Percentiles rank a stretch among this genome's conserved stretches.
Evolutionary conservation across 495 filamentous ascomycete species (phyloP).

Genomic region (Penicillium lagena): DNA sequence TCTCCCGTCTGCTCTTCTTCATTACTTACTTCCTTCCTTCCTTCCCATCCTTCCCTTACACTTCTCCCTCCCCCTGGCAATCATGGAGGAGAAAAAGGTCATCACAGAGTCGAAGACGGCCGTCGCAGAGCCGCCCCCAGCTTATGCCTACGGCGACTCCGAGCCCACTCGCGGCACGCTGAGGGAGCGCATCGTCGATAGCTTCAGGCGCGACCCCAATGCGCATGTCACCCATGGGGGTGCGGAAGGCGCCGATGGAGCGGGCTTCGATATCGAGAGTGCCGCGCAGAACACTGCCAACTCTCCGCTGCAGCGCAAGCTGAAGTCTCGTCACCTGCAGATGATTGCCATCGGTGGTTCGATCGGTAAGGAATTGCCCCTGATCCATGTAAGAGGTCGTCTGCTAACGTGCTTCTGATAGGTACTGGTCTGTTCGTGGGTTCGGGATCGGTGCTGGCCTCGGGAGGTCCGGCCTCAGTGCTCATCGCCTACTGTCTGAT

Average conservation of each 20-base stretch:
- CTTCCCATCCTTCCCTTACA: neutral
- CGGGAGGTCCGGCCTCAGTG: conserved; percentile 79
- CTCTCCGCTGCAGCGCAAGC: conserved; percentile 64
- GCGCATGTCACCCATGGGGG: conserved; percentile 51
- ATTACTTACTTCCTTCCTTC: neutral
- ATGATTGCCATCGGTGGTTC: conserved; percentile 97
- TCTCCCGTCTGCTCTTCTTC: neutral
- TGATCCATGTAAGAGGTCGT: neutral
- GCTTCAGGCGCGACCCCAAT: conserved; percentile 77
- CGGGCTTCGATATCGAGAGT: conserved; percentile 65
- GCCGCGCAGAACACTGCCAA: conserved; percentile 71
- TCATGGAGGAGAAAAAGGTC: conserved; percentile 35
- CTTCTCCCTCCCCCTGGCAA: neutral
- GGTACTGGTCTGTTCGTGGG: conserved; percentile 89
- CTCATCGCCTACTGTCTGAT: conserved; percentile 78
- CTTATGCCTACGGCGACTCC: conserved; percentile 38
- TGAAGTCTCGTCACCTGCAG: conserved; percentile 85
- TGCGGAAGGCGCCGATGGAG: conserved; percentile 48
- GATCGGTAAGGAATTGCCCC: conserved; percentile 55
- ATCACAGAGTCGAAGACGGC: conserved; percentile 20
- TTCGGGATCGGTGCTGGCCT: conserved; percentile 69
- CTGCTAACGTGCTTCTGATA: conserved; percentile 17
- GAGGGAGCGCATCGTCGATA: conserved; percentile 55
- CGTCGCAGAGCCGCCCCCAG: conserved; percentile 19
- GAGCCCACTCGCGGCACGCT: conserved; percentile 21